Evolutionary conservation across 108 stramenopile species (phyloP).

Genomic region (Pseudonitzschia pungens): DNA sequence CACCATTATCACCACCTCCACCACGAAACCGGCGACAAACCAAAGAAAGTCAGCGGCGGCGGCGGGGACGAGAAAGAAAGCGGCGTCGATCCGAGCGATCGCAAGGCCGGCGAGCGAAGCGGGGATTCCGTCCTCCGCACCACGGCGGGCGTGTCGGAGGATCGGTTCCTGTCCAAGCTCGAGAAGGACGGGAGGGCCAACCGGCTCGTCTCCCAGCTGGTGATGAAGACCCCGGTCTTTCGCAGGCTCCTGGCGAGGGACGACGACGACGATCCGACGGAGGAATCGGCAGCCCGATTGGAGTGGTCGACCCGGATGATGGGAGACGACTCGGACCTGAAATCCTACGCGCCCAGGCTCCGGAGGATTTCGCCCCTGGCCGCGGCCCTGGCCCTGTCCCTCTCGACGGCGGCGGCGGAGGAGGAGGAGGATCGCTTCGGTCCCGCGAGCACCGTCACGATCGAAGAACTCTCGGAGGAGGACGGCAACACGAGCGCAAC

Average conservation of each 20-base stretch:
- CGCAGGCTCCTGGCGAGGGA: slow-evolving; percentile 30
- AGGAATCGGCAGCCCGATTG: slow-evolving; percentile 13
- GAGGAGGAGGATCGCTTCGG: background rate
- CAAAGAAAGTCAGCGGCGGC: background rate
- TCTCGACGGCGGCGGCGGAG: background rate
- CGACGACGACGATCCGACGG: slow-evolving; percentile 29
- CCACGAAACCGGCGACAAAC: background rate
- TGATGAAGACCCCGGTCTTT: slow-evolving; percentile 46
- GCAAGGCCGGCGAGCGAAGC: slow-evolving; percentile 8
- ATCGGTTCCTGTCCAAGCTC: slow-evolving; percentile 10
- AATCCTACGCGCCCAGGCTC: slow-evolving; percentile 14
- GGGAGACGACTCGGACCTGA: slow-evolving; percentile 29
- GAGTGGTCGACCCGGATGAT: slow-evolving; percentile 11
- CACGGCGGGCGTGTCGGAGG: slow-evolving; percentile 5
- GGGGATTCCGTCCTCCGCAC: background rate
- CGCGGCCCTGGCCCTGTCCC: slow-evolving; percentile 8
- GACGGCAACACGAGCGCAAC: background rate
- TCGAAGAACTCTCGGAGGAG: slow-evolving; percentile 18
- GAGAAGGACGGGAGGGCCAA: slow-evolving; percentile 40
- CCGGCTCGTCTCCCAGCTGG: slow-evolving; percentile 38
- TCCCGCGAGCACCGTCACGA: slow-evolving; percentile 2
- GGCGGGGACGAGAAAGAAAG: background rate
- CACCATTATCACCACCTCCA: slow-evolving; percentile 16
- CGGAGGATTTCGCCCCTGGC: slow-evolving; percentile 14
- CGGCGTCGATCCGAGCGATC: background rate